Conservation (phyloP, 495 filamentous ascomycete species). For the Penicillium pulvis region DNA sequence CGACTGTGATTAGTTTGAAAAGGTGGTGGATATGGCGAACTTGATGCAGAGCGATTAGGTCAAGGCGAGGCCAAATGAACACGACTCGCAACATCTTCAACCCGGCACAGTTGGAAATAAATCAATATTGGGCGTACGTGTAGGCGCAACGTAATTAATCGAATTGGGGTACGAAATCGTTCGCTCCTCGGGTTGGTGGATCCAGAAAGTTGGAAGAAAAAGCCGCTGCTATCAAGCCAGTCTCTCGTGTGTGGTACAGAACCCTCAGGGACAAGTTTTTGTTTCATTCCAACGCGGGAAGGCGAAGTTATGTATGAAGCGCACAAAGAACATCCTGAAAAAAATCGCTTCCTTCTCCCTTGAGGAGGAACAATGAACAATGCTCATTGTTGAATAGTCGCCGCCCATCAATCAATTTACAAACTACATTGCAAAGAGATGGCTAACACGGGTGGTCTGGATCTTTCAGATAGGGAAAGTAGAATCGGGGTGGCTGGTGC, state of each 20-base stretch:
- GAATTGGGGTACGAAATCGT: conserved; percentile 32
- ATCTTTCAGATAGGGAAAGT: conserved; percentile 39
- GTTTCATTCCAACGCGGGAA: conserved; percentile 71
- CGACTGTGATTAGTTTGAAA: conserved; percentile 9
- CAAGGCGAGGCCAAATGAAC: conserved; percentile 23
- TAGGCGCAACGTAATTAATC: conserved; percentile 32
- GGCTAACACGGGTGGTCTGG: conserved; percentile 77
- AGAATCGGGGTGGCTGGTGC: conserved; percentile 52
- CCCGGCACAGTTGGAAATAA: conserved; percentile 22
- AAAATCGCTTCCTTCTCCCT: conserved; percentile 66
- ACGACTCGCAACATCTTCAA: conserved; percentile 14
- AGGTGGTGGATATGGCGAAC: conserved; percentile 4
- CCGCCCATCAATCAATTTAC: conserved; percentile 67
- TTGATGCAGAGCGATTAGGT: conserved; percentile 19
- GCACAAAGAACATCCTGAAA: conserved; percentile 83
- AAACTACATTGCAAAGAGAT: conserved; percentile 58
- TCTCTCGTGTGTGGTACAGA: conserved; percentile 75
- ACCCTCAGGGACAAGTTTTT: conserved; percentile 85
- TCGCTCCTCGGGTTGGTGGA: background rate
- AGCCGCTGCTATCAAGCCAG: conserved; percentile 7
- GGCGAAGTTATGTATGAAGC: conserved; percentile 55
- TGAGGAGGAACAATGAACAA: conserved; percentile 32
- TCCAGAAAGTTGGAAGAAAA: background rate
- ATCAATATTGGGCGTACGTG: conserved; percentile 32
- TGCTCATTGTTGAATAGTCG: conserved; percentile 45